Base-by-base conservation (phyloP, 208 protist genomes). In the Wallacemonas sp. region DNA sequence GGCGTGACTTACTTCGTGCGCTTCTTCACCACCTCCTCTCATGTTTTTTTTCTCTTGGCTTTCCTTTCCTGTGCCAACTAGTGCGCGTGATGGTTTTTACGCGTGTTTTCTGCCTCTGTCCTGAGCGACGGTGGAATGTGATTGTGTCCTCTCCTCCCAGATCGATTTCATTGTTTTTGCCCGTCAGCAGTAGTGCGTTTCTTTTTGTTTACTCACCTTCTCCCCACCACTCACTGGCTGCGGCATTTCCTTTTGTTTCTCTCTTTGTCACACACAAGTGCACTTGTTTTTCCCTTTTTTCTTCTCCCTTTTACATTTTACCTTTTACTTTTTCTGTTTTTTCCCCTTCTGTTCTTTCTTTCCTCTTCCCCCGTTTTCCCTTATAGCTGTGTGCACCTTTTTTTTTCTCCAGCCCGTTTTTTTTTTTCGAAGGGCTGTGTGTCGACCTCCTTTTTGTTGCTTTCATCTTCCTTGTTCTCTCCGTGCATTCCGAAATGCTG, bases 311-410 rank as follows among this genome's bases (percentile, higher is more conserved):
- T 41, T 55, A 19, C 56, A 47, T 39, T 60, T 58, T 19, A 9
- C 16, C 52, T 63, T 26, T 63, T 29, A 1, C 19, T 32, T 30
- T 63, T 30, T 60, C 57, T 74, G 43, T 71, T 87, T 16, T 33
- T 88, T 11, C 65, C 85, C 17, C 47, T n/a, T 12, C 60, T 19
- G 85, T 94, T 72, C 27, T 41, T n/a, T 52, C 27, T 66, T 65
- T 64, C 21, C 16, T 47, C 33, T 39, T 44, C 12, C 32, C 36
- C n/a, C 48, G 46, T 46, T 47, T 65, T 36, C 34, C 2, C 39
- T 69, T 56, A 54, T 24, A 24, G 6, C 36, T 56, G 19, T 66
- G 11, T 66, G 6, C 27, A 11, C 36, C 48, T 61, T 63, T 24
- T 56, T 32, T 65, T 65, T 66, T 54, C 33, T 34, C 70, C 65